These are phyloP conservation scores for Hygrophila difformis DNA, from an alignment of 257 asterid species.

Conservation along the genomic window DNA sequence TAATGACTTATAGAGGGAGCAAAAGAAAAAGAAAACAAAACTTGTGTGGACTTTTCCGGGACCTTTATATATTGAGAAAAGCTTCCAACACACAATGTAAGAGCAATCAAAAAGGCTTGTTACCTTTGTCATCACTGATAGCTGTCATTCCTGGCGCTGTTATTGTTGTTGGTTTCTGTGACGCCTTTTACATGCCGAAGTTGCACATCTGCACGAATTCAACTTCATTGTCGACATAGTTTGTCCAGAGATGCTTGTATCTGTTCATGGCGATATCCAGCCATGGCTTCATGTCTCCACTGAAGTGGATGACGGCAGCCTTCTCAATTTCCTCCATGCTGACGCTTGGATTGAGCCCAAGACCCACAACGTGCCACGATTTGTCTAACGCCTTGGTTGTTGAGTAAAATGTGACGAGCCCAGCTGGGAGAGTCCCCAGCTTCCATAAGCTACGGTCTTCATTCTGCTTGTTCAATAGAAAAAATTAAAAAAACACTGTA, in stretches of 20 bases:
- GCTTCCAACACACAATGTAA: too few species aligned
- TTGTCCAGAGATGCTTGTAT: constrained; percentile 90
- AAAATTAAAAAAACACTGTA: background rate
- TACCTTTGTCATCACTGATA: too few species aligned
- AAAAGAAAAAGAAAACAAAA: too few species aligned
- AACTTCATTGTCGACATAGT: constrained; percentile 86
- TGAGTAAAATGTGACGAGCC: constrained; percentile 71
- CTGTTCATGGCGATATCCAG: constrained; percentile 93
- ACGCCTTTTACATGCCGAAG: constrained; percentile 69
- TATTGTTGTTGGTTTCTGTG: background rate
- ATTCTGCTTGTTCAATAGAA: constrained; percentile 41
- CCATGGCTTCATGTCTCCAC: constrained; percentile 99
- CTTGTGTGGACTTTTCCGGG: too few species aligned
- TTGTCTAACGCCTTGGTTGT: constrained; percentile 83
- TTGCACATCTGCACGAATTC: constrained; percentile 96
- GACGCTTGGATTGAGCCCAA: constrained; percentile 87
- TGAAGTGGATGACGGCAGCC: constrained; percentile 92
- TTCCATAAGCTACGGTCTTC: constrained; percentile 76
- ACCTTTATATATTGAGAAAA: too few species aligned
- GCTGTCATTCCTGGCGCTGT: too few species aligned
- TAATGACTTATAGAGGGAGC: too few species aligned
- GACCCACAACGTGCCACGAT: constrained; percentile 89
- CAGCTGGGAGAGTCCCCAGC: constrained; percentile 80
- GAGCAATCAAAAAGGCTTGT: too few species aligned
- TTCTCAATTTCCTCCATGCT: constrained; percentile 86